A percentile compares a stretch with the other conserved stretches of the same genome.
Evolutionary conservation across 352 stramenopile species (phyloP).

Genomic region (Globisporangium cylindrosporum): DNA sequence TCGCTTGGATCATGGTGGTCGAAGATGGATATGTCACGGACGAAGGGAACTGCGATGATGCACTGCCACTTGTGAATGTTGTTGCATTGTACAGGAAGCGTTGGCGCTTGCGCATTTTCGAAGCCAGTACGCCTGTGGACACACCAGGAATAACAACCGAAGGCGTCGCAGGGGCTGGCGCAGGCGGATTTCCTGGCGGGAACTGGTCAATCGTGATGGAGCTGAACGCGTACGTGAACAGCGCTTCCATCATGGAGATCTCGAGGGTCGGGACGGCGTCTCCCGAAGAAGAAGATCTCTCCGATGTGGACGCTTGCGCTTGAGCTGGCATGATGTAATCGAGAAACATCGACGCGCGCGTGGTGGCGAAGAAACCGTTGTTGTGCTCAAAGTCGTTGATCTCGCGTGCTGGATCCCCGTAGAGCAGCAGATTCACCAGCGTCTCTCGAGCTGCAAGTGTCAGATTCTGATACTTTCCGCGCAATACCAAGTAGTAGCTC

Average conservation of each 20-base stretch:
- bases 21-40: constrained; percentile 28
- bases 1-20: constrained; percentile 8
- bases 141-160: constrained; percentile 29
- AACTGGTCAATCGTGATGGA: constrained; percentile 42
- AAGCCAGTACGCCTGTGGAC: constrained; percentile 29
- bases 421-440: constrained; percentile 42
- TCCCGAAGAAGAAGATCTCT: background rate
- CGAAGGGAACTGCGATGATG: constrained; percentile 16
- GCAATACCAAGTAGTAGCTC: constrained; percentile 31
- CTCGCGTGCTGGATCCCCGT: constrained; percentile 35
- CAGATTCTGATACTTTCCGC: background rate
- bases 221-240: constrained; percentile 46
- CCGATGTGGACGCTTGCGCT: background rate
- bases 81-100: constrained; percentile 37
- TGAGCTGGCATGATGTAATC: constrained; percentile 30
- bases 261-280: constrained; percentile 9
- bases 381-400: constrained; percentile 16
- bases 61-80: constrained; percentile 17
- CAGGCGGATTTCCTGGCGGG: constrained; percentile 33
- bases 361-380: constrained; percentile 15
- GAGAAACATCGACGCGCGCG: constrained; percentile 38
- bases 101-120: constrained; percentile 37
- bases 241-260: constrained; percentile 15
- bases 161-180: constrained; percentile 15
- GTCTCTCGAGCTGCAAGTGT: constrained; percentile 24